Evolutionary conservation across 1,284 basidiomycete genomes (phyloP).

Genomic region (Trichosporon sp.): DNA sequence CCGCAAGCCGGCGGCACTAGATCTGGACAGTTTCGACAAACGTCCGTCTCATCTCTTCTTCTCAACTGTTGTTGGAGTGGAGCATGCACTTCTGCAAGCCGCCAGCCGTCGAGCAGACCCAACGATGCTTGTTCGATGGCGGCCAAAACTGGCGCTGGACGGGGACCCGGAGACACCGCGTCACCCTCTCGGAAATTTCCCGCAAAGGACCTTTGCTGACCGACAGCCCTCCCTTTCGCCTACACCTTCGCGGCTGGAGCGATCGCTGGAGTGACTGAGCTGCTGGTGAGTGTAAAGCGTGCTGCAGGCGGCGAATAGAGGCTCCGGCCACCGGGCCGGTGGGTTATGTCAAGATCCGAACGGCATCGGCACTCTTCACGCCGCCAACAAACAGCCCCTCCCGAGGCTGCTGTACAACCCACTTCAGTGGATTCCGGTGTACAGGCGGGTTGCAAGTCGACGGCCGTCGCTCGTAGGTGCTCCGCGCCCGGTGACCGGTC

Average conservation of each 20-base stretch:
- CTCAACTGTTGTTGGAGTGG: background rate
- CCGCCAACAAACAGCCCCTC: too few relatives aligned
- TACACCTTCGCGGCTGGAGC: slow-evolving; percentile 90
- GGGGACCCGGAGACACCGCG: background rate
- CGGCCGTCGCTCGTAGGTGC: background rate
- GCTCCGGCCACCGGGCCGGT: background rate
- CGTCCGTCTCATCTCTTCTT: background rate
- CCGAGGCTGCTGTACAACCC: background rate
- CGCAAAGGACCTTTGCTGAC: background rate
- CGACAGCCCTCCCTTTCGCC: slow-evolving; percentile 67
- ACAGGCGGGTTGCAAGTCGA: background rate
- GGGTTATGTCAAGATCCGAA: background rate
- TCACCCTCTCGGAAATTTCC: background rate
- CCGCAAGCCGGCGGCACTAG: background rate
- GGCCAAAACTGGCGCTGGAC: background rate
- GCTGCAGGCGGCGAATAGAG: background rate
- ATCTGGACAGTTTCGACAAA: background rate
- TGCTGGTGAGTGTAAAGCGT: slow-evolving; percentile 84
- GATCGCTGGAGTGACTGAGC: slow-evolving; percentile 79
- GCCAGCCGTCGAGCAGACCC: background rate
- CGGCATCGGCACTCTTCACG: background rate
- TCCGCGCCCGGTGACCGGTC: background rate
- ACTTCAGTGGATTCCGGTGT: too few relatives aligned
- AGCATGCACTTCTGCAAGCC: background rate
- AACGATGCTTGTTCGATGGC: background rate